These are phyloP conservation scores for Penicillium sclerotigenum DNA, from an alignment of 2,329 filamentous ascomycete species.

Conservation along the genomic window DNA sequence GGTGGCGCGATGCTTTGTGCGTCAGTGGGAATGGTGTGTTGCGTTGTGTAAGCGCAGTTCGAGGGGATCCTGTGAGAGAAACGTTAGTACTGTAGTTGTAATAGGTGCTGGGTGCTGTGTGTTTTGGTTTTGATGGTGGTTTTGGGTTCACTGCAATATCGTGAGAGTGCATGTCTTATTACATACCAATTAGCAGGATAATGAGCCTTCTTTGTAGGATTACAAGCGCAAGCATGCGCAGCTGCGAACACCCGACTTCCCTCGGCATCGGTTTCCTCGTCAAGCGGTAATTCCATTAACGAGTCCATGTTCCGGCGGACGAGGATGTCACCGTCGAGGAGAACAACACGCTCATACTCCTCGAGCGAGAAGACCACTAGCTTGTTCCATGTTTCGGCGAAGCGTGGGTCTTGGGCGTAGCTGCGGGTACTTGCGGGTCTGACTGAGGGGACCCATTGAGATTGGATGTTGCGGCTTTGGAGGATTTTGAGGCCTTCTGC, in stretches of 20 bases:
- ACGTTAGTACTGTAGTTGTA: constrained; percentile 28
- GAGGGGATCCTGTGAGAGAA: constrained; percentile 11
- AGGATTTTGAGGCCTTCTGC: constrained; percentile 63
- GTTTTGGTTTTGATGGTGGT: too few species aligned
- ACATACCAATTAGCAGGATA: constrained; percentile 67
- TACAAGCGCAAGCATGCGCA: constrained; percentile 79
- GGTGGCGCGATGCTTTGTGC: constrained; percentile 40
- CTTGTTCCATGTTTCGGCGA: constrained; percentile 84
- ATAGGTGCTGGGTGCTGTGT: too few species aligned
- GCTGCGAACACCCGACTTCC: constrained; percentile 65
- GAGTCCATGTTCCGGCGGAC: constrained; percentile 78
- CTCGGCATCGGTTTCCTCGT: constrained; percentile 44
- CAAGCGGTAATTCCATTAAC: constrained; percentile 69
- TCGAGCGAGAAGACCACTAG: constrained; percentile 68
- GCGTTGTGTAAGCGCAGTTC: constrained; percentile 11
- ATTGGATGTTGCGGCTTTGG: constrained; percentile 62
- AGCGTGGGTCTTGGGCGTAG: constrained; percentile 71
- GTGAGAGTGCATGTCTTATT: too few species aligned
- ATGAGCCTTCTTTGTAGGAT: constrained; percentile 69
- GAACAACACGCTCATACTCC: constrained; percentile 71
- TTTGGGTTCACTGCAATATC: too few species aligned
- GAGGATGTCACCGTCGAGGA: constrained; percentile 80
- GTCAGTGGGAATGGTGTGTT: neutral
- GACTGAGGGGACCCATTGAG: constrained; percentile 67
- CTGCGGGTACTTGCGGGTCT: constrained; percentile 62